Evolutionary conservation across 306 rosid species (phyloP).

Genomic region (Dalbergia cochinchinensis): DNA sequence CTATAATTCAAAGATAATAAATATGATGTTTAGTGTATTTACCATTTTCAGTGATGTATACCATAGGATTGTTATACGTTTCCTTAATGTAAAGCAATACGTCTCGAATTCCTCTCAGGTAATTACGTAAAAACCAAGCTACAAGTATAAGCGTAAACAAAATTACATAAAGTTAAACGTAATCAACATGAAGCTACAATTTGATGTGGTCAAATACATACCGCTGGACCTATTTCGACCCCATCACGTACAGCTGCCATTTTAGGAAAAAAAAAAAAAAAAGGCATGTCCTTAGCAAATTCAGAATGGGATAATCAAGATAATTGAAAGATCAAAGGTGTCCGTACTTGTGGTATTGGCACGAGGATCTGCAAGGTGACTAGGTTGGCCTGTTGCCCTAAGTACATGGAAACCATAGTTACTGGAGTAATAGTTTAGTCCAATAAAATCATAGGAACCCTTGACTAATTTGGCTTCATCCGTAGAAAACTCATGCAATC

Average conservation of each 20-base stretch:
- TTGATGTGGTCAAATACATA: slow-evolving; percentile 2
- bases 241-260: slow-evolving; percentile 54
- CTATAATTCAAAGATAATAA: background rate
- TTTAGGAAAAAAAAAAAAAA: background rate
- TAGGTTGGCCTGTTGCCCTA: background rate
- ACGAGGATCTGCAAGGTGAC: slow-evolving; percentile 50
- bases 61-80: slow-evolving; percentile 62
- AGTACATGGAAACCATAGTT: slow-evolving; percentile 54
- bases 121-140: slow-evolving; percentile 60
- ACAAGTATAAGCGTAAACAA: background rate
- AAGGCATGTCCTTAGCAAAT: background rate
- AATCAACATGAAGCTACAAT: background rate
- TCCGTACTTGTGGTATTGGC: slow-evolving; percentile 49
- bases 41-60: slow-evolving; percentile 76
- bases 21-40: slow-evolving; percentile 13
- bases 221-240: slow-evolving; percentile 58
- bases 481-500: slow-evolving; percentile 62
- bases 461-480: slow-evolving; percentile 42
- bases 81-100: slow-evolving; percentile 49
- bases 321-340: background rate
- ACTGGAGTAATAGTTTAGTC: slow-evolving; percentile 72
- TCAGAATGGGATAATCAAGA: background rate
- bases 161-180: background rate
- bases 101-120: slow-evolving; percentile 63
- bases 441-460: slow-evolving; percentile 71